Conservation (phyloP, 768 basidiomycete genomes). For the Leccinellum albellum region DNA sequence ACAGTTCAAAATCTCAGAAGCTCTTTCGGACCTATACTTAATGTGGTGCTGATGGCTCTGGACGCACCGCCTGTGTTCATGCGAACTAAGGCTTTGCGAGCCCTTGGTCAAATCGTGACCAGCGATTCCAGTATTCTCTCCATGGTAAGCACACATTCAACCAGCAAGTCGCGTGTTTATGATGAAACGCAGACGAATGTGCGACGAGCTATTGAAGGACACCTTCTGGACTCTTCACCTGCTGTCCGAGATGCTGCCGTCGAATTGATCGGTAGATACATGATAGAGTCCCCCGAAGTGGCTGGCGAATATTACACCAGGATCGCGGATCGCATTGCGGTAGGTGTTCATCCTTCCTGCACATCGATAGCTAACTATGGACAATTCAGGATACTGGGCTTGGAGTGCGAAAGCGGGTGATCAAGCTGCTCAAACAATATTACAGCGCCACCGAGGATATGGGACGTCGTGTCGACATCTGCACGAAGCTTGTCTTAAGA, state of each 20-base stretch:
- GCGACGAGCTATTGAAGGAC: conserved; percentile 81
- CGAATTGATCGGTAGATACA: conserved; percentile 96
- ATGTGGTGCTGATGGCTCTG: conserved; percentile 71
- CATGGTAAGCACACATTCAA: conserved; percentile 44
- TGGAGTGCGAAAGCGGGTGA: conserved; percentile 90
- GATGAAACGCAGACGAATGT: conserved; percentile 58
- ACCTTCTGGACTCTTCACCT: conserved; percentile 87
- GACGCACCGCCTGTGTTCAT: conserved; percentile 88
- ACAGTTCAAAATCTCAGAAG: conserved; percentile 69
- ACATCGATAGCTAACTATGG: background rate
- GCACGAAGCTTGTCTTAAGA: conserved; percentile 73
- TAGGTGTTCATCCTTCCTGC: conserved; percentile 36
- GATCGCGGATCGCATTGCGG: conserved; percentile 88
- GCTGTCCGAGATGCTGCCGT: conserved; percentile 96
- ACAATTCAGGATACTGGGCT: conserved; percentile 81
- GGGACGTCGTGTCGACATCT: conserved; percentile 69
- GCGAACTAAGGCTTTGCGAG: conserved; percentile 90
- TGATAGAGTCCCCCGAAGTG: conserved; percentile 85
- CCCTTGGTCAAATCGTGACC: conserved; percentile 83
- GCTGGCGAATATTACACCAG: conserved; percentile 84
- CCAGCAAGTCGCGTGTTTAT: background rate
- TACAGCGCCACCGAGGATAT: conserved; percentile 63
- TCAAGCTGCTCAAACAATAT: conserved; percentile 87
- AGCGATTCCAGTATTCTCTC: conserved; percentile 83
- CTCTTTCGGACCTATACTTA: conserved; percentile 82